Conservation (phyloP, 306 rosid genomes). For the Cyamopsis tetragonoloba region DNA sequence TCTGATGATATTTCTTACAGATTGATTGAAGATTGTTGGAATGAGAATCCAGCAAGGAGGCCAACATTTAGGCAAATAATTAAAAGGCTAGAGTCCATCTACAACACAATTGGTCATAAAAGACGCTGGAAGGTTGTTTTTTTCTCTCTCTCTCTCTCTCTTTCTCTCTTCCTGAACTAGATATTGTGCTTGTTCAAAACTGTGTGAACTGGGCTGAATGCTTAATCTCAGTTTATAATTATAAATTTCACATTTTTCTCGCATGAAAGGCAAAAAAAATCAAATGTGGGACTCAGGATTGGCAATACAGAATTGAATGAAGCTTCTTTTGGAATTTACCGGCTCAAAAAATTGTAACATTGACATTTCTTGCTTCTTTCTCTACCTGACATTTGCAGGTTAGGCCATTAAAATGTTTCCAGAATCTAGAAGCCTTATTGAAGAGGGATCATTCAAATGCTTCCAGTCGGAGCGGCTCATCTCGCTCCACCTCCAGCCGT, state of each 20-base stretch:
- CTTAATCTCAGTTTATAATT: background rate
- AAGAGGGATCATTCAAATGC: slow-evolving; percentile 46
- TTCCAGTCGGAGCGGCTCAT: slow-evolving; percentile 52
- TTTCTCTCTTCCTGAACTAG: background rate
- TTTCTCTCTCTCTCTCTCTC: slow-evolving; percentile 23
- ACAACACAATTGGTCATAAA: slow-evolving; percentile 53
- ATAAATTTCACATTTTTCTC: background rate
- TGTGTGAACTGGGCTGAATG: background rate
- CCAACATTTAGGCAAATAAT: slow-evolving; percentile 89
- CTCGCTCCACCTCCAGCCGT: slow-evolving; percentile 52
- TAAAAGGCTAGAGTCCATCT: slow-evolving; percentile 59
- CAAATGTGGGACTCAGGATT: background rate
- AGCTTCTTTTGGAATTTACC: background rate
- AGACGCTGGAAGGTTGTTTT: slow-evolving; percentile 79
- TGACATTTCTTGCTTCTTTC: slow-evolving; percentile 3
- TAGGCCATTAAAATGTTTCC: slow-evolving; percentile 77
- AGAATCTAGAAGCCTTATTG: slow-evolving; percentile 67
- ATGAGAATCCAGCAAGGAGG: slow-evolving; percentile 77
- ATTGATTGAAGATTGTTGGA: slow-evolving; percentile 89
- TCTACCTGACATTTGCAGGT: slow-evolving; percentile 51
- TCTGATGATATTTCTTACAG: slow-evolving; percentile 40
- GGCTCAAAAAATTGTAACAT: background rate
- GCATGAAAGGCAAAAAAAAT: background rate
- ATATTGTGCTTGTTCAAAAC: background rate
- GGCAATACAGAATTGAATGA: background rate